phyloP scores from a whole-genome alignment of 2,329 filamentous ascomycete species.

The Diaporthe sp. region DNA sequence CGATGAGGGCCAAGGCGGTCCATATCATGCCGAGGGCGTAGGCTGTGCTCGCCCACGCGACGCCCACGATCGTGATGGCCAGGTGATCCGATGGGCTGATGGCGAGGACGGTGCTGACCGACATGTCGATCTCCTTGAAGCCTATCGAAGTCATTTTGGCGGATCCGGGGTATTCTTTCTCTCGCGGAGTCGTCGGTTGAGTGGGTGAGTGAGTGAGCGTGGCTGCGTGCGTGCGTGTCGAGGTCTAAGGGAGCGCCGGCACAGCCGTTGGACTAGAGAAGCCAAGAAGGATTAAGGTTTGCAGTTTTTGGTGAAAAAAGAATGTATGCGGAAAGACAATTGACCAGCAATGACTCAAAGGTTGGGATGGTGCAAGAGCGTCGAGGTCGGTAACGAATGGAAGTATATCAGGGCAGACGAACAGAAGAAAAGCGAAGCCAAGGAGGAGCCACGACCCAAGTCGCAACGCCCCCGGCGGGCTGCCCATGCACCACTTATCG shows the following conservation, averaged over 20 bases:
- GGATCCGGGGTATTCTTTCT: background rate
- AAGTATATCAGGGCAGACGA: constrained; percentile 17
- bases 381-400: constrained; percentile 20
- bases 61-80: constrained; percentile 42
- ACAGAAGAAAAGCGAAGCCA: background rate
- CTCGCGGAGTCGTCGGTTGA: background rate
- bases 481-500: constrained; percentile 25
- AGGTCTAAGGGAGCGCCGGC: constrained; percentile 25
- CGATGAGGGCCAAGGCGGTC: constrained; percentile 44
- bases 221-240: background rate
- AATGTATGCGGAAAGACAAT: constrained; percentile 16
- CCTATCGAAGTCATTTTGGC: constrained; percentile 33
- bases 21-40: constrained; percentile 47
- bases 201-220: background rate
- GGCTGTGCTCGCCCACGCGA: constrained; percentile 42
- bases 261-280: constrained; percentile 16
- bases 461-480: background rate
- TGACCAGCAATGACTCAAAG: constrained; percentile 36
- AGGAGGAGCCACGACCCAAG: background rate
- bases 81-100: constrained; percentile 39
- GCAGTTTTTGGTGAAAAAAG: background rate
- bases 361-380: background rate
- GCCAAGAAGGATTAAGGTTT: constrained; percentile 22
- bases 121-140: constrained; percentile 27
- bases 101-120: constrained; percentile 3